These are phyloP conservation scores for Podospora anserina DNA, from an alignment of 495 filamentous ascomycete genomes.

Conservation along the genomic window DNA sequence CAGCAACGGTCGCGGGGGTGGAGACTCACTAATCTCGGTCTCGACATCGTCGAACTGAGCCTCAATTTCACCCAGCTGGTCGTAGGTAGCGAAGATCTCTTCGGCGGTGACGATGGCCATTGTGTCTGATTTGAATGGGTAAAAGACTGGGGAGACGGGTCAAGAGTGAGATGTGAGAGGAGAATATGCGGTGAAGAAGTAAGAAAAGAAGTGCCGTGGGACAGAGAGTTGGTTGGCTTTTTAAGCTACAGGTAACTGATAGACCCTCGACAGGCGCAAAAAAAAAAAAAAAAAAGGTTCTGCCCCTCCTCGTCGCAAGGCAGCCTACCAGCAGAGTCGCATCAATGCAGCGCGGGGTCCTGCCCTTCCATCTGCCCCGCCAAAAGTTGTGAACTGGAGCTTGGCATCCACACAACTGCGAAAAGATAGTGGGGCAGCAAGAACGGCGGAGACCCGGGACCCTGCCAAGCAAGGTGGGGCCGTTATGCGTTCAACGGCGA, in stretches of 20 bases:
- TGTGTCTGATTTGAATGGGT: slow-evolving; percentile 13
- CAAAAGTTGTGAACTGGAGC: not conserved
- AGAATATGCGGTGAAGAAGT: not conserved
- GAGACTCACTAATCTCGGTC: slow-evolving; percentile 61
- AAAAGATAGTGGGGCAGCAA: not conserved
- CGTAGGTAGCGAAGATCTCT: slow-evolving; percentile 46
- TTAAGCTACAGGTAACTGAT: slow-evolving; percentile 2
- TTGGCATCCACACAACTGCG: slow-evolving; percentile 2
- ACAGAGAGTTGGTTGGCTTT: not conserved
- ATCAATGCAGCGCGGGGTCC: slow-evolving; percentile 13
- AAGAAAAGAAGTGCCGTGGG: not conserved
- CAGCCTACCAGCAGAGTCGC: slow-evolving; percentile 1
- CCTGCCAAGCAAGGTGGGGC: slow-evolving; percentile 10
- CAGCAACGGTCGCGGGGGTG: not conserved
- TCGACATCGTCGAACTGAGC: slow-evolving; percentile 68
- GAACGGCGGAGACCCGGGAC: slow-evolving; percentile 8
- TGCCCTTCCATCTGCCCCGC: slow-evolving; percentile 2
- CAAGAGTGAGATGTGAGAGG: not conserved
- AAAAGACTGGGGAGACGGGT: slow-evolving; percentile 2
- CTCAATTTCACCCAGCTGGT: slow-evolving; percentile 62
- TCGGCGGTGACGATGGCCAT: slow-evolving; percentile 46
- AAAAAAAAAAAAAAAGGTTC: slow-evolving; percentile 3
- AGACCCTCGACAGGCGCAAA: not conserved
- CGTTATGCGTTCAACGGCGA: slow-evolving; percentile 2
- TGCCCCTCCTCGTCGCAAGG: slow-evolving; percentile 6